Base-by-base conservation (phyloP, 2,329 filamentous ascomycete species). In the Rugonectria rugulosa region DNA sequence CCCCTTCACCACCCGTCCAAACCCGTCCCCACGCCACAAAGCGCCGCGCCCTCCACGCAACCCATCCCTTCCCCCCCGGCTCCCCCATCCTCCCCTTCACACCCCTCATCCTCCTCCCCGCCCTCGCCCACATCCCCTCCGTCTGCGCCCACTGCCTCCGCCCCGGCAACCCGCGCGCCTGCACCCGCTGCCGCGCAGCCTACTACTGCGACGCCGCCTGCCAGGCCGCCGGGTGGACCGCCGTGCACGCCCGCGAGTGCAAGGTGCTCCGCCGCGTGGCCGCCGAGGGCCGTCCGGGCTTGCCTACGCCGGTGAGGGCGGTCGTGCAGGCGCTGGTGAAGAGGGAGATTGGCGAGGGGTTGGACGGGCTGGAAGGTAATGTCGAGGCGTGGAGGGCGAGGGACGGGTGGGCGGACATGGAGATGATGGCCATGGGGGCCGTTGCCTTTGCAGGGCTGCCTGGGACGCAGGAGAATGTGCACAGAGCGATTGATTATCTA, bases 301-400 rank as follows among this genome's bases (percentile, higher is more conserved):
- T 86, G 52, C 85, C 85, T 1, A 86, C 85, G 1, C 78, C 81
- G 0, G 80, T 84, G 20, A 75, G 84, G 24, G 81, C 81, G 2
- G 71, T 85, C 12, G 67, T 86, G 38, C 81, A 83, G 68, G 70
- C 81, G 4, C 69, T 87, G 42, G 57, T 83, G 34, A 72, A 74
- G 56, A 62, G 63, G 5, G 70, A 75, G 8, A 64, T 69, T 7
- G 71, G 65, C 14, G 60, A 62, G 11, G 75, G 70, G 2, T 63
- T 80, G 34, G 71, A 58, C 19, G 66, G 63, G 21, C 67, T 87
- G 51, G 78, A 83, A 63, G 76, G 79, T 8, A 80, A 87, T 65
- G 68, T 75, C 3, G 70, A 71, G 34, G 67, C 59, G 36, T 78
- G 80, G 63, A 72, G 71, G 56, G 49, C 61, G 14, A 58, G 64